phyloP scores from a whole-genome alignment of 345 rosid genomes.

The Eucalyptus decipiens region DNA sequence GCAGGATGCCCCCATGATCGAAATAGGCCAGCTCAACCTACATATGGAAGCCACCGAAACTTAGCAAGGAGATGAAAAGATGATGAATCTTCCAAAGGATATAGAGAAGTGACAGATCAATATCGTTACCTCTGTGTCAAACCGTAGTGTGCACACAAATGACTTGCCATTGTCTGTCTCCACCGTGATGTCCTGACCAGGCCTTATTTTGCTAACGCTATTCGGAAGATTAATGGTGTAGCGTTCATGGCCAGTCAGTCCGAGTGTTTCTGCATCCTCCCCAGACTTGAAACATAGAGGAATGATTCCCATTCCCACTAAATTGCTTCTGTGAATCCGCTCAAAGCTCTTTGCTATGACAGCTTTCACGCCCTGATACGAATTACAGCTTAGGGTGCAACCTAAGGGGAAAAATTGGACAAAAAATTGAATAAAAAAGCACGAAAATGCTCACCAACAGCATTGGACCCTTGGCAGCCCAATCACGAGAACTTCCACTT shows the following conservation, averaged over 20 bases:
- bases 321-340: slow-evolving; percentile 77
- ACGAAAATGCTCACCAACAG: slow-evolving; percentile 38
- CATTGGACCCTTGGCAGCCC: slow-evolving; percentile 99
- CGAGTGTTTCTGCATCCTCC: slow-evolving; percentile 70
- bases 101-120: not conserved
- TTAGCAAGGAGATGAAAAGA: not conserved
- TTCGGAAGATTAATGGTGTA: slow-evolving; percentile 58
- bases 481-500: slow-evolving; percentile 96
- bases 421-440: not conserved
- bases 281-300: slow-evolving; percentile 82
- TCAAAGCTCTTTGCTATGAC: slow-evolving; percentile 88
- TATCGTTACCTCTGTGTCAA: slow-evolving; percentile 69
- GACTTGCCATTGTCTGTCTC: slow-evolving; percentile 58
- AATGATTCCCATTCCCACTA: slow-evolving; percentile 87
- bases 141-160: slow-evolving; percentile 54
- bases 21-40: slow-evolving; percentile 43
- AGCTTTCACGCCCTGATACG: slow-evolving; percentile 80
- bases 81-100: not conserved
- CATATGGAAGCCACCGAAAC: not conserved
- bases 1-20: slow-evolving; percentile 44
- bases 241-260: slow-evolving; percentile 74
- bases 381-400: not conserved
- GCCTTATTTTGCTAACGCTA: slow-evolving; percentile 53
- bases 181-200: slow-evolving; percentile 80
- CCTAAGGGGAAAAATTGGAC: not conserved